Percentiles rank a stretch among this genome's conserved stretches.
These are phyloP conservation scores for Phalaenopsis hybrid DNA, from an alignment of 116 monocot genomes.

Conservation along the genomic window DNA sequence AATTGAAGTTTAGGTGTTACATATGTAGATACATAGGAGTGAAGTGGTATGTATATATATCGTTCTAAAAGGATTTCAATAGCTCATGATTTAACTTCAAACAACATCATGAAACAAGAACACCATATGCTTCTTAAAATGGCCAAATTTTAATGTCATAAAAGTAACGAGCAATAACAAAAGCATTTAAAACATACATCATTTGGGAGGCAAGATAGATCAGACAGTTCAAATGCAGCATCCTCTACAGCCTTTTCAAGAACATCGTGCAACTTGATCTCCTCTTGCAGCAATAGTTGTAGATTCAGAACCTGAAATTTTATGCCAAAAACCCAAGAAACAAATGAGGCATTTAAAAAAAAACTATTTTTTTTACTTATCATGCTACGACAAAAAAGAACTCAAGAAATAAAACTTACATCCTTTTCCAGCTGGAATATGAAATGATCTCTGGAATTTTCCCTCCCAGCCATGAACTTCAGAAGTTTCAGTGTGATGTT, in stretches of 20 bases:
- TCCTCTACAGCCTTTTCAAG: conserved; percentile 66
- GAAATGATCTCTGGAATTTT: conserved; percentile 17
- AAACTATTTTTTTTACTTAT: not conserved
- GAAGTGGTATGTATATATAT: no score
- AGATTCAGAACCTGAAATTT: conserved; percentile 46
- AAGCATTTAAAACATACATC: conserved; percentile 24
- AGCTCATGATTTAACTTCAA: no score
- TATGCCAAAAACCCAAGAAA: not conserved
- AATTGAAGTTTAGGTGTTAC: no score
- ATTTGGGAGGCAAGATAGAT: conserved; percentile 40
- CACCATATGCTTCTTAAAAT: not conserved
- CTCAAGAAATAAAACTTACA: conserved; percentile 29
- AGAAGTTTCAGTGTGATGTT: conserved; percentile 6
- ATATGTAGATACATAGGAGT: no score
- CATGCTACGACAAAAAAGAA: not conserved
- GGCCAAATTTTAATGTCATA: not conserved
- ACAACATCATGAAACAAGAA: not conserved
- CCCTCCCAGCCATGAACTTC: conserved; percentile 6
- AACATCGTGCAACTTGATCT: conserved; percentile 40
- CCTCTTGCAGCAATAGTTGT: conserved; percentile 39
- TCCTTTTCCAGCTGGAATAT: conserved; percentile 63
- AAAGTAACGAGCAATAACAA: not conserved
- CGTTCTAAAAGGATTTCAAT: no score
- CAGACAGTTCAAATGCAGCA: conserved; percentile 32
- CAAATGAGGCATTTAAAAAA: not conserved